A percentile compares a stretch with the other conserved stretches of the same genome.
Conservation (phyloP, 73 alveolate genomes). For the Tetrahymena malaccensis region DNA sequence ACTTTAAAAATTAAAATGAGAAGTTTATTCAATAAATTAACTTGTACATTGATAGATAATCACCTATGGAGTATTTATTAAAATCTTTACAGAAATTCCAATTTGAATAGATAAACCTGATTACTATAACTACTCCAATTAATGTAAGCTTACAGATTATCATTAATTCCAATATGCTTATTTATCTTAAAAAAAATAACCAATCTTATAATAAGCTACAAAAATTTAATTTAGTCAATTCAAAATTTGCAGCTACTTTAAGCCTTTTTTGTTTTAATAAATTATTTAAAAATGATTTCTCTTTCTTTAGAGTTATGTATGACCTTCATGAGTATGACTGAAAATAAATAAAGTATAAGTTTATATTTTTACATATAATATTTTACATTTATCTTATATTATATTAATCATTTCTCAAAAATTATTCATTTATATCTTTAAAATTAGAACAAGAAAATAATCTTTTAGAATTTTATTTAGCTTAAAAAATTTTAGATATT, state of each 20-base stretch:
- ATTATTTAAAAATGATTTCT: background rate
- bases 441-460: too few species aligned
- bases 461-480: too few species aligned
- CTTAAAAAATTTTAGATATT: too few species aligned
- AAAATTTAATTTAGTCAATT: background rate
- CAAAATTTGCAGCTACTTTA: background rate
- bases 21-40: too few species aligned
- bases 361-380: too few species aligned
- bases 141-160: background rate
- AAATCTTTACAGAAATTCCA: background rate
- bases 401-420: too few species aligned
- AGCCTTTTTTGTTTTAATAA: background rate
- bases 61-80: background rate
- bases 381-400: too few species aligned
- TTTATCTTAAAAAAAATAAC: background rate
- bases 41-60: background rate
- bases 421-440: too few species aligned
- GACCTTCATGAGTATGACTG: background rate
- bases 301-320: background rate
- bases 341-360: background rate
- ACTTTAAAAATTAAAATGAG: background rate
- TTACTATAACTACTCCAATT: background rate
- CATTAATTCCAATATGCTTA: background rate
- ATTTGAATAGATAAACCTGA: background rate
- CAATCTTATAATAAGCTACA: background rate